phyloP scores from a whole-genome alignment of 768 basidiomycete genomes.

The Stropharia rugosoannulata region DNA sequence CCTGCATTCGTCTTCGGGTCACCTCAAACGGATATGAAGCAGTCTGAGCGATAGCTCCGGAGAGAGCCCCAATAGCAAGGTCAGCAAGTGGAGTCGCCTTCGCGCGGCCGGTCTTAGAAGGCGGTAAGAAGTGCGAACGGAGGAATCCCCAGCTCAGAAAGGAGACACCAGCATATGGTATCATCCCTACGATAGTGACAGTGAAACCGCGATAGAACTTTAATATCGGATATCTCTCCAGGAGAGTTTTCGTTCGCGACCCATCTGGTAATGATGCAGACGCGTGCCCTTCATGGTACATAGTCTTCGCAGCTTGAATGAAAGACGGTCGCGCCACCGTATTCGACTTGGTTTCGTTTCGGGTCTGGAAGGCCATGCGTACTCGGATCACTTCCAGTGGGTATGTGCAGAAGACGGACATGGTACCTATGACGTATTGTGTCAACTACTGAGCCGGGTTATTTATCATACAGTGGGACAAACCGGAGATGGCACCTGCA shows the following conservation, averaged over 20 bases:
- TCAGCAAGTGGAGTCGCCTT: slow-evolving; percentile 55
- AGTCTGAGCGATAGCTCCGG: slow-evolving; percentile 86
- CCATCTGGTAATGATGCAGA: slow-evolving; percentile 20
- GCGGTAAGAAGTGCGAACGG: slow-evolving; percentile 56
- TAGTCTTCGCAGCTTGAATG: slow-evolving; percentile 52
- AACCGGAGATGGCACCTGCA: slow-evolving; percentile 88
- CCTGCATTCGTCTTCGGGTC: slow-evolving; percentile 90
- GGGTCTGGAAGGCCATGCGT: slow-evolving; percentile 87
- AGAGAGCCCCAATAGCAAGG: slow-evolving; percentile 79
- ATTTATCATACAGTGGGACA: slow-evolving; percentile 16
- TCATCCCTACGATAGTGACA: slow-evolving; percentile 87
- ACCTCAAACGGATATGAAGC: slow-evolving; percentile 95
- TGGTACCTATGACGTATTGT: slow-evolving; percentile 53
- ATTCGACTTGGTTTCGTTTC: slow-evolving; percentile 24
- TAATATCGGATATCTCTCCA: slow-evolving; percentile 70
- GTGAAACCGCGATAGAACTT: slow-evolving; percentile 98
- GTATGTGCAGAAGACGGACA: slow-evolving; percentile 91
- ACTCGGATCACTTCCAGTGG: slow-evolving; percentile 95
- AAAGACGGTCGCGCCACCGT: slow-evolving; percentile 45
- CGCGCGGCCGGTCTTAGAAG: slow-evolving; percentile 31
- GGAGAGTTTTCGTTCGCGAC: slow-evolving; percentile 26
- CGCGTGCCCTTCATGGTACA: slow-evolving; percentile 66
- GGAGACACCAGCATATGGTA: slow-evolving; percentile 94
- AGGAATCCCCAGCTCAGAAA: slow-evolving; percentile 91
- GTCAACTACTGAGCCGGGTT: background rate